Evolutionary conservation across 2,329 filamentous ascomycete genomes (phyloP).

Genomic region (Microdochium trichocladiopsis): DNA sequence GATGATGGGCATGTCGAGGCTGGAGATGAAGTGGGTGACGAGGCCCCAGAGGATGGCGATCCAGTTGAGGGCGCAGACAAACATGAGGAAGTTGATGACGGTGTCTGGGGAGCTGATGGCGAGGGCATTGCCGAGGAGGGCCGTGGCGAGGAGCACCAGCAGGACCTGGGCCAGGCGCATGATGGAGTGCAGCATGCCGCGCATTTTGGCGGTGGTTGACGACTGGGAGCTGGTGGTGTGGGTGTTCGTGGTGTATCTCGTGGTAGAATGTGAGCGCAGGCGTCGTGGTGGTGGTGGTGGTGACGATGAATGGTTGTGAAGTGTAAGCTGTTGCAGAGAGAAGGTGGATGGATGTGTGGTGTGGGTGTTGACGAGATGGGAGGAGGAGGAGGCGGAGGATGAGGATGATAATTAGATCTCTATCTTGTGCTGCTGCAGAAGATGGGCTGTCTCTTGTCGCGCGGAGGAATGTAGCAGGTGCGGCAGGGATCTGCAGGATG

Average conservation of each 20-base stretch:
- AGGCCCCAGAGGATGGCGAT: slow-evolving; percentile 58
- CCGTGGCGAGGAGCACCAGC: slow-evolving; percentile 45
- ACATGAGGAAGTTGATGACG: slow-evolving; percentile 61
- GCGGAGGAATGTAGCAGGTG: no score
- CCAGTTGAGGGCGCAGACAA: slow-evolving; percentile 61
- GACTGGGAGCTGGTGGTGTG: background rate
- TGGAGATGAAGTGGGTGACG: slow-evolving; percentile 44
- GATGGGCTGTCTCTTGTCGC: no score
- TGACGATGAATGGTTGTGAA: no score
- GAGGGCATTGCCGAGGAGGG: slow-evolving; percentile 52
- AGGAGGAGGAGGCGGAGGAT: no score
- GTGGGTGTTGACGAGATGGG: no score
- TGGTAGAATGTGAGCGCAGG: background rate
- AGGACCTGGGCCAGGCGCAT: slow-evolving; percentile 43
- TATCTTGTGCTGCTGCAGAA: no score
- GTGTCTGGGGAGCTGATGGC: slow-evolving; percentile 37
- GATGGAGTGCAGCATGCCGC: slow-evolving; percentile 32
- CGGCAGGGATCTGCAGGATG: background rate
- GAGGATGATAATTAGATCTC: no score
- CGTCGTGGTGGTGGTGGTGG: background rate
- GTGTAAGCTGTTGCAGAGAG: no score
- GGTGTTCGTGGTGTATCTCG: background rate
- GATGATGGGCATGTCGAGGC: slow-evolving; percentile 42
- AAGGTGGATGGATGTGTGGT: no score
- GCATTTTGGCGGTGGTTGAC: background rate